phyloP scores from a whole-genome alignment of 2,329 filamentous ascomycete genomes.

The Chrysoporthe puriensis region DNA sequence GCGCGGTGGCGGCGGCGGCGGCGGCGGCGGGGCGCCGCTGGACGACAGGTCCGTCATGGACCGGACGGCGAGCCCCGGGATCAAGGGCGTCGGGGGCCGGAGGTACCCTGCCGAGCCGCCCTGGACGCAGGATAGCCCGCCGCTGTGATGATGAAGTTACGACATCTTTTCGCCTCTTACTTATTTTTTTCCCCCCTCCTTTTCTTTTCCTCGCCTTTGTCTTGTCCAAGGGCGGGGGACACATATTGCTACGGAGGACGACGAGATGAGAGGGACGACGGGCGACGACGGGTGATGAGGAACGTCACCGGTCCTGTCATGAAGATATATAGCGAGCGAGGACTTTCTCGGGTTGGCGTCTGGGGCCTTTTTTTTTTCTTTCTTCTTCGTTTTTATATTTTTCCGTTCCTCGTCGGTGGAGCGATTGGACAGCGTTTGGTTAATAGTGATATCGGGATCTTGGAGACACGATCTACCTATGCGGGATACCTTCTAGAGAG shows the following conservation, averaged over 20 bases:
- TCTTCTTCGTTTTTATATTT: too few species aligned
- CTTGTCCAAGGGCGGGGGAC: too few species aligned
- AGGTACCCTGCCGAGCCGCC: slow-evolving; percentile 42
- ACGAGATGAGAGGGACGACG: slow-evolving; percentile 1
- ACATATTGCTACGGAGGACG: slow-evolving; percentile 5
- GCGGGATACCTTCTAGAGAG: slow-evolving; percentile 5
- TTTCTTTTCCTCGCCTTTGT: neutral
- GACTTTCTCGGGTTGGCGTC: neutral
- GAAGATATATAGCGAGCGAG: neutral
- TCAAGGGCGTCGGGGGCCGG: slow-evolving; percentile 42
- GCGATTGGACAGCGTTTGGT: neutral
- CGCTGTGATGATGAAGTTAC: slow-evolving; percentile 4
- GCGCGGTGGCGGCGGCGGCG: slow-evolving; percentile 37
- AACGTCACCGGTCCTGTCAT: neutral
- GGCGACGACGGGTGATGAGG: neutral
- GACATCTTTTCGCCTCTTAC: neutral
- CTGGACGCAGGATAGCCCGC: slow-evolving; percentile 23
- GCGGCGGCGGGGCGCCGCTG: slow-evolving; percentile 31
- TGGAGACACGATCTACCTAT: neutral
- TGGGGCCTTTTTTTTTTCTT: neutral
- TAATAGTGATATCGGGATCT: neutral
- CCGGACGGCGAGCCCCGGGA: slow-evolving; percentile 38
- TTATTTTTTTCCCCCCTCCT: too few species aligned
- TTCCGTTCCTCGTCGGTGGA: neutral
- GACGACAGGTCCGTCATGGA: slow-evolving; percentile 28